A percentile compares a stretch with the other conserved stretches of the same genome.
Evolutionary conservation across 2,329 filamentous ascomycete species (phyloP).

Genomic region (Botrytis elliptica): DNA sequence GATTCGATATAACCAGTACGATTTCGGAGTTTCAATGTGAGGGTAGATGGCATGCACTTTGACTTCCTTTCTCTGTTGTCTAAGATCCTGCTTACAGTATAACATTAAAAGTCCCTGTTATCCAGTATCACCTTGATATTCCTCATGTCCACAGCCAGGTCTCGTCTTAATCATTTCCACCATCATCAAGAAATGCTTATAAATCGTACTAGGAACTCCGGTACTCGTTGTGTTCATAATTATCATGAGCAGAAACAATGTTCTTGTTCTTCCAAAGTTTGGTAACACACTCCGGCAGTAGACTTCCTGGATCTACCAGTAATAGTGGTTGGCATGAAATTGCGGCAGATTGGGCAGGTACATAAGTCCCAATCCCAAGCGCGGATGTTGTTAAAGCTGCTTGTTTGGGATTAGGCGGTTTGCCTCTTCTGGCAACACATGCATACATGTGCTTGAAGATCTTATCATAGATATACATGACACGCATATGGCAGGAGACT

Average conservation of each 20-base stretch:
- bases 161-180: neutral
- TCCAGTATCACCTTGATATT: neutral
- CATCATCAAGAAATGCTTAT: neutral
- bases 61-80: neutral
- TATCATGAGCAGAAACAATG: neutral
- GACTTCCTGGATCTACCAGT: constrained; percentile 26
- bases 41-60: neutral
- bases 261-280: constrained; percentile 25
- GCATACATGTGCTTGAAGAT: constrained; percentile 31
- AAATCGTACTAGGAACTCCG: neutral
- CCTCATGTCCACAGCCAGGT: neutral
- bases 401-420: constrained; percentile 14
- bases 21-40: neutral
- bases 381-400: constrained; percentile 14
- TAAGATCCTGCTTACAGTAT: too few species aligned
- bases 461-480: constrained; percentile 30
- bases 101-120: neutral
- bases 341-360: constrained; percentile 24
- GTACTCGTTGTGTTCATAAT: neutral
- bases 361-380: constrained; percentile 30
- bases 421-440: constrained; percentile 24
- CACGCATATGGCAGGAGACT: constrained; percentile 33
- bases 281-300: constrained; percentile 26
- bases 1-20: neutral
- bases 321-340: constrained; percentile 30